These are phyloP conservation scores for Pyrenophora tritici-repentis DNA, from an alignment of 2,329 filamentous ascomycete species.

Conservation along the genomic window DNA sequence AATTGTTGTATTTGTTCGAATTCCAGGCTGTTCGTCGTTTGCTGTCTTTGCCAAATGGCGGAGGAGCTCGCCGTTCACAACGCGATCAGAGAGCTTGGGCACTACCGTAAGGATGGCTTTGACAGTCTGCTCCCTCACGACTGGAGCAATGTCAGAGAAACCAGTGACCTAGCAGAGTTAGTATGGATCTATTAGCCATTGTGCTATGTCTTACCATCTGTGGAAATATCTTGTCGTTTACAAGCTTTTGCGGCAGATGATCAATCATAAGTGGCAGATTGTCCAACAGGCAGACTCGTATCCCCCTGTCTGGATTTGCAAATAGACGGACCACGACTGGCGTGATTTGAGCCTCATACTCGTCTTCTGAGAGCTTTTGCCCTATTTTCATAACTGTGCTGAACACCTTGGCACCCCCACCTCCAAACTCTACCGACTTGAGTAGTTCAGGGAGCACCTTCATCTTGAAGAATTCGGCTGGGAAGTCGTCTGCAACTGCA, in stretches of 20 bases:
- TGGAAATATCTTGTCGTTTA: conserved; percentile 97
- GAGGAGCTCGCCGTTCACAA: conserved; percentile 90
- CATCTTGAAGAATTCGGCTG: conserved; percentile 97
- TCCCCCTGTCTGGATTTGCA: conserved; percentile 85
- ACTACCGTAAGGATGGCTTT: conserved; percentile 91
- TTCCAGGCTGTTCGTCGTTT: conserved; percentile 96
- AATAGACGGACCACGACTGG: conserved; percentile 89
- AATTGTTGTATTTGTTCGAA: conserved; percentile 97
- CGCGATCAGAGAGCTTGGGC: conserved; percentile 85
- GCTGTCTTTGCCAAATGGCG: conserved; percentile 92
- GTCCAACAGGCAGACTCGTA: conserved; percentile 88
- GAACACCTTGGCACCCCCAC: conserved; percentile 90
- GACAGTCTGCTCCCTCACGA: conserved; percentile 93
- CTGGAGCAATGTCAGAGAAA: conserved; percentile 87
- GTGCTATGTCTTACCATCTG: conserved; percentile 67
- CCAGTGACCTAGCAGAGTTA: conserved; percentile 72
- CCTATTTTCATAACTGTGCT: conserved; percentile 88
- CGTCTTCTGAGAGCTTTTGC: conserved; percentile 82
- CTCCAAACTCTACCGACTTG: conserved; percentile 99
- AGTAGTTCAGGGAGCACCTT: conserved; percentile 93
- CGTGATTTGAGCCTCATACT: conserved; percentile 82
- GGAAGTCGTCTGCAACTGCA: conserved; percentile 87
- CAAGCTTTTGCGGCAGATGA: conserved; percentile 80
- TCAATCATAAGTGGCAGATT: conserved; percentile 91
- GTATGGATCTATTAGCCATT: neutral